Conservation (phyloP, 192 early-diverging fungal genomes). For the Backusella australiensis region DNA sequence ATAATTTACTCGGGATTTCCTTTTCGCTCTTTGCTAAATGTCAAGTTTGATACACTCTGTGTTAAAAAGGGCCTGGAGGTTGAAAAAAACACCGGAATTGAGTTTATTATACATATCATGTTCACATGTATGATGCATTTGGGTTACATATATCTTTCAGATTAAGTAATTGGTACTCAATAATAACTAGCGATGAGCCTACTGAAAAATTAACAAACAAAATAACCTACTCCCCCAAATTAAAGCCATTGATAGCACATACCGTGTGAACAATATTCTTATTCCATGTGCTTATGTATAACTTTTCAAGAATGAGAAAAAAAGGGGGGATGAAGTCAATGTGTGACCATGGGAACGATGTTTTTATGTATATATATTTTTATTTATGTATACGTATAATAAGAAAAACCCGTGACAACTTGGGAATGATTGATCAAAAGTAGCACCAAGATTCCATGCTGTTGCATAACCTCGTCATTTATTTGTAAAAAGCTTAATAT, state of each 20-base stretch:
- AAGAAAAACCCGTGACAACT: background rate
- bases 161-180: background rate
- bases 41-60: background rate
- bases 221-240: background rate
- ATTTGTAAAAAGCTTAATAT: slow-evolving; percentile 7
- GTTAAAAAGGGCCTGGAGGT: background rate
- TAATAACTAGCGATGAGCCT: background rate
- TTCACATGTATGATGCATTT: background rate
- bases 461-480: background rate
- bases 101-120: background rate
- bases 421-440: slow-evolving; percentile 2
- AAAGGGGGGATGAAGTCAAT: background rate
- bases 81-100: background rate
- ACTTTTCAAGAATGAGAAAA: slow-evolving; percentile 1
- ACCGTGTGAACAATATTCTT: background rate
- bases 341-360: background rate
- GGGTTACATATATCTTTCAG: background rate
- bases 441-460: background rate
- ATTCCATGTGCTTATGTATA: background rate
- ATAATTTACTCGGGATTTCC: background rate
- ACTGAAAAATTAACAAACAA: background rate
- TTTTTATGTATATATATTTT: background rate
- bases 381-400: background rate
- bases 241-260: background rate
- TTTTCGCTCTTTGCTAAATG: background rate